Base-by-base conservation (phyloP, 2,329 filamentous ascomycete genomes). In the Tolypocladium ophioglossoides region DNA sequence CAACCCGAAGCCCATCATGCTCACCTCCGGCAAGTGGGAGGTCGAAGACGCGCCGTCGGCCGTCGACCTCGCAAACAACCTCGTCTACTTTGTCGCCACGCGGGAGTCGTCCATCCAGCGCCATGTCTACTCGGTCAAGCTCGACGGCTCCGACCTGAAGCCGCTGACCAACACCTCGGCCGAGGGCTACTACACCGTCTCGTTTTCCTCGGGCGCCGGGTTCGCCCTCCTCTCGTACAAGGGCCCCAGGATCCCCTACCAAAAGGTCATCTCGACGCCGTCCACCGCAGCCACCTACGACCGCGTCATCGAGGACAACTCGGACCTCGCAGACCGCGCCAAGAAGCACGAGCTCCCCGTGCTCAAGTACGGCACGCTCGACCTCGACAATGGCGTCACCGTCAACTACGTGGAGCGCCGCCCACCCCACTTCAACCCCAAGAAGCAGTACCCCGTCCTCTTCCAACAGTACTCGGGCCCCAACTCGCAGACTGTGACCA, bases 391-490 rank as follows among this genome's bases (percentile, higher is more conserved):
- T 58, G 88, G 85, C 35, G 85, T 87, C 61, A 80, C 84, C 20
- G 74, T 84, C 62, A 83, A 83, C 70, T 84, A 82, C 61, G 74
- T 97, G 16, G 94, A 99, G 70, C 86, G 91, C 34, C 87, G 90
- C 0, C 94, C 94, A 7, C 87, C 91, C 1, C 87, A 96, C 70
- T 99, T 97, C 66, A 81, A 91, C 67, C 76, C 83, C 20, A 84
- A 83, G 62, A 91, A 88, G 71, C 84, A 87, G 66, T 97, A 99
- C 62, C 94, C 94, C 0, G 91, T 99, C 1, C 80, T 99, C 5
- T 99, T 99, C 77, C 86, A 89, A 64, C 85, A 96, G 56, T 99
- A 99, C 74, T 92, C 89, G 27, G 94, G 94, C 0, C 94, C 94
- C 0, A 89, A 87, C n/a, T 96, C 91, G 20, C 95, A 99, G 68